phyloP scores from a whole-genome alignment of 306 rosid genomes.

The Corylus heterophylla region DNA sequence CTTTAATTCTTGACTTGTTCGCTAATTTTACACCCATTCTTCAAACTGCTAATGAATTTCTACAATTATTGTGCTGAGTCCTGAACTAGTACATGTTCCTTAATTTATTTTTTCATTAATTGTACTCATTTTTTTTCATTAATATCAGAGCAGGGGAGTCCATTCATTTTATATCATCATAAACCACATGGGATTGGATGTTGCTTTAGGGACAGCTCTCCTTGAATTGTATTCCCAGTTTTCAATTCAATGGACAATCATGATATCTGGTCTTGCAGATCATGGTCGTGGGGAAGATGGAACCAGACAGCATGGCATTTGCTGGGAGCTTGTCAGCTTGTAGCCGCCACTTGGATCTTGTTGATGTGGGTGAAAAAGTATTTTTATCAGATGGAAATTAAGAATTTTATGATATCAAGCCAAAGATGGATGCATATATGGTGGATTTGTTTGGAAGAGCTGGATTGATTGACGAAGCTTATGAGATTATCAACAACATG shows the following conservation, averaged over 20 bases:
- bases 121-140: background rate
- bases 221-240: conserved; percentile 52
- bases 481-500: conserved; percentile 52
- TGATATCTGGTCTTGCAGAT: conserved; percentile 65
- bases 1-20: background rate
- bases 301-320: conserved; percentile 52
- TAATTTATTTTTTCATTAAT: background rate
- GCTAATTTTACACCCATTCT: background rate
- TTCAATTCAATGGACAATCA: conserved; percentile 60
- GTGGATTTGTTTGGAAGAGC: conserved; percentile 71
- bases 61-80: background rate
- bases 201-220: conserved; percentile 57
- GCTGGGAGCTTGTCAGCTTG: conserved; percentile 62
- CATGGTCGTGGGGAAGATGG: conserved; percentile 43
- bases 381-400: conserved; percentile 51
- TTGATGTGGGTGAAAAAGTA: conserved; percentile 42
- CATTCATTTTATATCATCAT: conserved; percentile 42
- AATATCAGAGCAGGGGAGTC: conserved; percentile 41
- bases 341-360: conserved; percentile 62
- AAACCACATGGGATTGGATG: conserved; percentile 32
- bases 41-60: background rate
- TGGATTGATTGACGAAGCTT: conserved; percentile 55
- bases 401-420: conserved; percentile 44
- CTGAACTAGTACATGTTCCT: background rate
- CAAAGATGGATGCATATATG: conserved; percentile 62